Evolutionary conservation across 441 rosid species (phyloP), one percentile per base, ranked within the genome.

Genomic region (Mallotus japonicus): DNA sequence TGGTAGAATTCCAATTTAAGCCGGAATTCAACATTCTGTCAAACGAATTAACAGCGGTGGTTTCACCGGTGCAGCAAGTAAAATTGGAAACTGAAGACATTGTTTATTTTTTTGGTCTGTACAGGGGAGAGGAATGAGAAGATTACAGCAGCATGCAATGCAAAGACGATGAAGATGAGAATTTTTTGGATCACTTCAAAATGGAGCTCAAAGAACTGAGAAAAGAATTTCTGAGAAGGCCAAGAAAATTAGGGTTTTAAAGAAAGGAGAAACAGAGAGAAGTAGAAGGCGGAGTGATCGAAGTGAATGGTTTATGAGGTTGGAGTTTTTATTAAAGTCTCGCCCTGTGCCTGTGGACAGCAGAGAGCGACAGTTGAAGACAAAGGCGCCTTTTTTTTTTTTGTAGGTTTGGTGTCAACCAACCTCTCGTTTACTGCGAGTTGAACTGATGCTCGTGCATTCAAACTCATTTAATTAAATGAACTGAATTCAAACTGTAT

Each of bases 71-170:
- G 34, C 64, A 74, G 15, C 84, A 72, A 54, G 75, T 66, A 22
- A 79, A 73, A 65, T 78, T 81, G 17, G 89, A 77, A 59, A 85
- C 75, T 54, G 71, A 75, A 74, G 90, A 65, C 96, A 89, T 90
- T 77, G 37, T 17, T 16, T 19, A 37, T 3, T 37, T 37, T 37
- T 37, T 37, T 37, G 40, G 40, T 37, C 5, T 37, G 40, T 37
- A 37, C 40, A 37, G 40, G 40, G 40, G 32, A 28, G 32, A 3
- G 32, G 32, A 28, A 28, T 2, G 32, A 28, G 32, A 28, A 28
- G 32, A 28, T 28, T 28, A 4, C 1, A 46, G 10, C 46, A 16
- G 58, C n/a, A 32, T 7, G 6, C 65, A 44, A 32, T 6, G 40
- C 3, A 24, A 5, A 66, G 9, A 15, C 5, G 7, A 19, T 34